Percentiles rank a stretch among this genome's conserved stretches.
These are phyloP conservation scores for Combretum micranthum DNA, from an alignment of 345 rosid genomes.

Conservation along the genomic window DNA sequence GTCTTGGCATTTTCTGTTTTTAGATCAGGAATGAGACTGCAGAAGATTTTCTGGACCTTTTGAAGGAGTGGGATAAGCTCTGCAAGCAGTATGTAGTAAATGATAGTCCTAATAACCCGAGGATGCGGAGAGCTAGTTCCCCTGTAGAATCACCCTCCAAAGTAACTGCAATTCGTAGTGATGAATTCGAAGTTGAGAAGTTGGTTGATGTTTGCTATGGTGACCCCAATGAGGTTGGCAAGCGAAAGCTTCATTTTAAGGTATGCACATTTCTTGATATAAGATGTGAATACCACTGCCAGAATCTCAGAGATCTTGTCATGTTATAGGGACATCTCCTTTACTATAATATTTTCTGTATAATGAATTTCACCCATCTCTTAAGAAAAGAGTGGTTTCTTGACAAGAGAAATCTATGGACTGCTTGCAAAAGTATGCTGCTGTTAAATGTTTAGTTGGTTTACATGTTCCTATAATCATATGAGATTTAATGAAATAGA, in stretches of 20 bases:
- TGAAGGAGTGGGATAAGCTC: constrained; percentile 81
- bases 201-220: constrained; percentile 81
- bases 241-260: constrained; percentile 64
- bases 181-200: constrained; percentile 65
- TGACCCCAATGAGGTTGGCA: constrained; percentile 61
- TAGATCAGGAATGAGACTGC: constrained; percentile 89
- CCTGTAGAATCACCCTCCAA: constrained; percentile 20
- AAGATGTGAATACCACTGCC: no score
- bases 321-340: no score
- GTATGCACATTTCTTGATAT: constrained; percentile 22
- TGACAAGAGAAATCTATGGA: no score
- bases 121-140: no score
- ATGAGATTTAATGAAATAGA: no score
- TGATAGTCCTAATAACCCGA: background rate
- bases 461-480: no score
- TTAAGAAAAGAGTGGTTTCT: no score
- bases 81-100: constrained; percentile 48
- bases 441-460: no score
- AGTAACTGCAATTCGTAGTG: constrained; percentile 28
- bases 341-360: no score
- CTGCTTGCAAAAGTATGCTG: no score
- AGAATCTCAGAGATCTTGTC: no score
- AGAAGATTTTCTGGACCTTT: constrained; percentile 67
- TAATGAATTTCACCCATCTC: no score
- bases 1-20: background rate